A percentile compares a stretch with the other conserved stretches of the same genome.
Evolutionary conservation across 208 protist genomes (phyloP).

Genomic region (Trypanosoma conorhini): DNA sequence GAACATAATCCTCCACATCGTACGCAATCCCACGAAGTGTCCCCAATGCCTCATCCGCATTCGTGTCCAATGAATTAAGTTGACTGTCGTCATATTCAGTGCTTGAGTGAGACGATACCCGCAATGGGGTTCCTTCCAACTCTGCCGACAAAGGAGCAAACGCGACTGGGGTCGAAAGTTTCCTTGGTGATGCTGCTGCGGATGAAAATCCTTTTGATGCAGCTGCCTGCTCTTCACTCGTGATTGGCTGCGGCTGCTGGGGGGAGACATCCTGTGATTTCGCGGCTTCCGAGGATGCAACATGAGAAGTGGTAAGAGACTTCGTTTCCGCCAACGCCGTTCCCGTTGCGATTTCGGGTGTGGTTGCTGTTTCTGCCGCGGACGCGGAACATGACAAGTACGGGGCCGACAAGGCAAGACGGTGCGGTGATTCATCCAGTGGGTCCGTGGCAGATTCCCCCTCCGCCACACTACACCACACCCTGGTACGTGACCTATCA

Average conservation of each 20-base stretch:
- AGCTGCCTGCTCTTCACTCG: not conserved
- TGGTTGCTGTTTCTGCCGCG: not conserved
- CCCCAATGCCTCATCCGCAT: not conserved
- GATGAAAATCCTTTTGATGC: not conserved
- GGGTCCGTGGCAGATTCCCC: not conserved
- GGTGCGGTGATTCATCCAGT: not conserved
- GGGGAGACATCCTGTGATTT: not conserved
- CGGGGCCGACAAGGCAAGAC: not conserved
- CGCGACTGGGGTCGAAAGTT: not conserved
- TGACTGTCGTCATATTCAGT: constrained; percentile 12
- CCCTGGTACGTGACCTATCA: not conserved
- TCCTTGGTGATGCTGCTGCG: not conserved
- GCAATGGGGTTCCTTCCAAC: not conserved
- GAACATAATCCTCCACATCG: constrained; percentile 48
- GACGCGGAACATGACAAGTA: not conserved
- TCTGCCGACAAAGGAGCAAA: not conserved
- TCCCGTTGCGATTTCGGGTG: not conserved
- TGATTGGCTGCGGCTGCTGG: not conserved
- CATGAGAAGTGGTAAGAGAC: not conserved
- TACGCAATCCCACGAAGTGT: constrained; percentile 58
- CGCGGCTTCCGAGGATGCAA: not conserved
- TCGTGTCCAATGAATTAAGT: not conserved
- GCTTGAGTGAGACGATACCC: not conserved
- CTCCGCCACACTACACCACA: not conserved
- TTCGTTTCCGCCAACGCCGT: not conserved